Evolutionary conservation across 1,284 basidiomycete species (phyloP), one percentile per base, ranked within the genome.

Genomic region (Cutaneotrichosporon dermatis): DNA sequence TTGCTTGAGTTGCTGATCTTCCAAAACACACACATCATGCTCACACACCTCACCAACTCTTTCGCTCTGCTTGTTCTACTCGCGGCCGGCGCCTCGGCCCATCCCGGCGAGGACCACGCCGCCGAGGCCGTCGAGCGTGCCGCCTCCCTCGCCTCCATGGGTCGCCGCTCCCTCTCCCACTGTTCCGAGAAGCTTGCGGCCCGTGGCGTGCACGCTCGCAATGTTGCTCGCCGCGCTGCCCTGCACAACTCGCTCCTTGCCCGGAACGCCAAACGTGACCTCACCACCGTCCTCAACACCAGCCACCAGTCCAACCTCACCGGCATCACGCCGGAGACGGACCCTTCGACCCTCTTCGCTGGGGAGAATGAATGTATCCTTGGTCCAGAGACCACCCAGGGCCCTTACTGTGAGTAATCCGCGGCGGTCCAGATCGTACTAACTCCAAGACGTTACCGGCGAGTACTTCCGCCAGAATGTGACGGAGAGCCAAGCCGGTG

Each of bases 401-500:
- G 66, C 5, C 66, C 66, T 8, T 67, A 67, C 54, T 67, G 60
- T 62, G 41, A 51, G 55, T 39, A 10, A n/a, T 15, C n/a, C 4
- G 16, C n/a, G 4, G 33, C 13, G 25, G 25, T 25, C 25, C 25
- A 25, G 25, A 25, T 7, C 37, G 11, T 16, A 25, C 50, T 56
- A 25, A 51, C 50, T 4, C 16, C 35, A 62, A 25, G 60, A 56
- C 50, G 66, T 67, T n/a, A 50, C 58, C 3, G 66, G 66, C 51
- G 66, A 67, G 51, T 56, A 57, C 36, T 74, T 84, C 55, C 81
- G 82, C 37, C 69, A 76, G 55, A 80, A 84, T 74, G 78, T 84
- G 67, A 80, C 79, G 36, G 83, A 84, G 59, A 76, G 79, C 64
- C 80, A 84, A 72, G 69, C 81, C 13, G 84, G 84, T 54, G 71